These are phyloP conservation scores for Chaetomium tenue DNA, from an alignment of 495 filamentous ascomycete species.

Conservation along the genomic window DNA sequence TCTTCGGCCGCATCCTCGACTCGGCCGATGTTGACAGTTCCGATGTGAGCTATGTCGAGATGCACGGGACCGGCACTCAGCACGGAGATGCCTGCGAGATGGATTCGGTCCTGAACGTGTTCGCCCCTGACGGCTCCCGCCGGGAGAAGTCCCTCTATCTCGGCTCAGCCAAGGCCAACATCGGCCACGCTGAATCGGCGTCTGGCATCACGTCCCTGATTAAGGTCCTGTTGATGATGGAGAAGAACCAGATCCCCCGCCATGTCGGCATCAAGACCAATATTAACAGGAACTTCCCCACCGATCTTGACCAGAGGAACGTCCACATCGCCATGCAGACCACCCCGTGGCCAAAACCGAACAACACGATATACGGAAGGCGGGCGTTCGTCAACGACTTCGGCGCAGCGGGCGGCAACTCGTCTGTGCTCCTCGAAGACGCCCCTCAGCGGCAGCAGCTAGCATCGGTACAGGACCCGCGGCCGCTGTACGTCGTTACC, in stretches of 20 bases:
- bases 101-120: conserved; percentile 67
- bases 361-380: conserved; percentile 40
- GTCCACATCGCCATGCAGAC: conserved; percentile 59
- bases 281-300: conserved; percentile 68
- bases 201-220: conserved; percentile 74
- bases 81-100: conserved; percentile 74
- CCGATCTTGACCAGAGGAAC: conserved; percentile 64
- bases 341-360: conserved; percentile 57
- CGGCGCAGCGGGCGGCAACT: conserved; percentile 62
- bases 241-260: conserved; percentile 72
- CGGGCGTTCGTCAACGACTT: conserved; percentile 63
- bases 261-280: conserved; percentile 70
- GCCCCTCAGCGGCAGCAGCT: conserved; percentile 25
- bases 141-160: conserved; percentile 65
- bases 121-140: conserved; percentile 62
- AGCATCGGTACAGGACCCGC: conserved; percentile 39
- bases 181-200: conserved; percentile 81
- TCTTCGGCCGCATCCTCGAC: conserved; percentile 62
- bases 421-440: conserved; percentile 60
- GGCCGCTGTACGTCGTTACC: conserved; percentile 49
- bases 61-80: conserved; percentile 84
- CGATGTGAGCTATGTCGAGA: conserved; percentile 72
- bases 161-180: conserved; percentile 78
- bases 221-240: conserved; percentile 81
- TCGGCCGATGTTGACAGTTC: conserved; percentile 62